Percentiles rank a stretch among this genome's conserved stretches.
These are phyloP conservation scores for Lolium perenne DNA, from an alignment of 176 grass and related monocot species.

Conservation along the genomic window DNA sequence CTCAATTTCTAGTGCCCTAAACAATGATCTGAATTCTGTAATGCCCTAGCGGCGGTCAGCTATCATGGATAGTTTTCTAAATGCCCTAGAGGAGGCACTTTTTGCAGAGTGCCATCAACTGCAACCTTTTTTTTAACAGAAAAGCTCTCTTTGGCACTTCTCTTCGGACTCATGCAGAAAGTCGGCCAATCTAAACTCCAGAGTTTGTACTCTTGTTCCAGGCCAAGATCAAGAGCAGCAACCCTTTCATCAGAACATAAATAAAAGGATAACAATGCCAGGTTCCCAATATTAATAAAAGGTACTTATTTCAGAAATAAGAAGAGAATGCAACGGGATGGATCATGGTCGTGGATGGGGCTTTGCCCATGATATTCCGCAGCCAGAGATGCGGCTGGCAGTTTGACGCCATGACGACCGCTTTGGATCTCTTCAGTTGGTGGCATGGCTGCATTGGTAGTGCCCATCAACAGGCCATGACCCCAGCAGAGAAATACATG, in stretches of 20 bases:
- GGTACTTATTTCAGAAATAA: neutral
- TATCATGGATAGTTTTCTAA: neutral
- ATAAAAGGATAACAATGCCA: neutral
- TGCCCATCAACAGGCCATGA: neutral
- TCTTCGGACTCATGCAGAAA: neutral
- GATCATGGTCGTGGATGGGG: neutral
- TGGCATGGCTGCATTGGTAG: conserved; percentile 1
- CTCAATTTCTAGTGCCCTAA: neutral
- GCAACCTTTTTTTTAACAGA: neutral
- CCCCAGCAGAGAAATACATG: neutral
- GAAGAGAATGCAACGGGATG: neutral
- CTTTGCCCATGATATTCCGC: conserved; percentile 20
- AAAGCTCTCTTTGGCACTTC: neutral
- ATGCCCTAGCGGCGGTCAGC: neutral
- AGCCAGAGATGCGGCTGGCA: neutral
- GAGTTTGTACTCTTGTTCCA: conserved; percentile 43
- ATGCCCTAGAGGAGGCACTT: neutral
- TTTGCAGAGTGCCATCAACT: conserved; percentile 1
- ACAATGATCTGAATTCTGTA: neutral
- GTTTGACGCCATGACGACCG: conserved; percentile 2
- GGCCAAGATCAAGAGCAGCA: neutral
- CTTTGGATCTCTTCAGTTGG: neutral
- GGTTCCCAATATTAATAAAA: neutral
- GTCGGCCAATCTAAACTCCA: conserved; percentile 48
- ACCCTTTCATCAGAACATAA: neutral